Evolutionary conservation across 2,329 filamentous ascomycete genomes (phyloP).

Genomic region (Annulohypoxylon truncatum): DNA sequence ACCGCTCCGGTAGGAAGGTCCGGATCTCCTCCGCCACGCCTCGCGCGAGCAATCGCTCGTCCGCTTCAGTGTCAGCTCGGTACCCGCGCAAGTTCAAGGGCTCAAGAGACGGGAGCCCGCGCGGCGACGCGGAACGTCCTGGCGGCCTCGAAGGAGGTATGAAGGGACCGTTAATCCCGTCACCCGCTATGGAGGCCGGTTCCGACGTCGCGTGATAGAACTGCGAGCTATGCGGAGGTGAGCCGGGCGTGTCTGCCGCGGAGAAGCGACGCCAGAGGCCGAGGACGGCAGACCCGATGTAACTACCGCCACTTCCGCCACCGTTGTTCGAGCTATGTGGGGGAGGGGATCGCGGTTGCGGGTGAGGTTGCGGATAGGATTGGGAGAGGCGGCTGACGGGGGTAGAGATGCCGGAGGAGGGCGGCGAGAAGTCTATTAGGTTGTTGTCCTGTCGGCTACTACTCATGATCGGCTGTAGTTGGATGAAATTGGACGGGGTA

Average conservation of each 20-base stretch:
- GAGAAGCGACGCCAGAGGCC: conserved; percentile 77
- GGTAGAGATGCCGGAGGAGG: conserved; percentile 43
- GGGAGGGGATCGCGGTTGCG: conserved; percentile 32
- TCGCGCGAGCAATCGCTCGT: conserved; percentile 74
- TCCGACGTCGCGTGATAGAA: conserved; percentile 45
- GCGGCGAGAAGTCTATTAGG: conserved; percentile 49
- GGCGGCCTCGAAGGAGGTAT: conserved; percentile 55
- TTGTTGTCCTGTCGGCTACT: conserved; percentile 43
- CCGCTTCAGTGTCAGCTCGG: conserved; percentile 66
- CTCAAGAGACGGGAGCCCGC: conserved; percentile 89
- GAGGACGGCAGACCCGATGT: conserved; percentile 51
- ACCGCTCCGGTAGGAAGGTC: conserved; percentile 83
- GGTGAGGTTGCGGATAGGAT: conserved; percentile 7
- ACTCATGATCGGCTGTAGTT: conserved; percentile 34
- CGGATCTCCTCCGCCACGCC: conserved; percentile 92
- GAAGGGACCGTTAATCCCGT: conserved; percentile 70
- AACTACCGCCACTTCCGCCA: conserved; percentile 40
- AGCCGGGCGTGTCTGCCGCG: conserved; percentile 55
- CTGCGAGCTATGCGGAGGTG: conserved; percentile 33
- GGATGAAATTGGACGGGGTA: neutral
- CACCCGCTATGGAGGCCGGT: conserved; percentile 45
- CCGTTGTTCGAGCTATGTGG: conserved; percentile 14
- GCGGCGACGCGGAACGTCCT: conserved; percentile 76
- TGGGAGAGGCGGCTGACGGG: conserved; percentile 33
- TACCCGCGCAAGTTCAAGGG: conserved; percentile 79